phyloP scores from a whole-genome alignment of 306 rosid genomes.

The Malus sieversii region DNA sequence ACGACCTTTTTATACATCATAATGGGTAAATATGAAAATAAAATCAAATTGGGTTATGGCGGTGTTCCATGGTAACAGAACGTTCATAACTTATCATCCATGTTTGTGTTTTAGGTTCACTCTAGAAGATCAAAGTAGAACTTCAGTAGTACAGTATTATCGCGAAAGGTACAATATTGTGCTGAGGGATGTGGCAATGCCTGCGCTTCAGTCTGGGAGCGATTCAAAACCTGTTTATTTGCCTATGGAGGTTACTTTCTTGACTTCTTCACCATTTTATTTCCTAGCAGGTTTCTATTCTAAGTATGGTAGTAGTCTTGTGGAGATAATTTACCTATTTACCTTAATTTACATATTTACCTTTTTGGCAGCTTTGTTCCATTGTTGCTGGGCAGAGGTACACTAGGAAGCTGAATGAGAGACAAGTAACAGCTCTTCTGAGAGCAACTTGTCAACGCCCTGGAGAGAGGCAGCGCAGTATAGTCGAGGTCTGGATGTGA shows the following conservation, averaged over 20 bases:
- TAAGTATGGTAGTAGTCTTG: neutral
- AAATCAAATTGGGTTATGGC: neutral
- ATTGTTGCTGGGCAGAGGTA: conserved; percentile 67
- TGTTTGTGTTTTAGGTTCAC: conserved; percentile 44
- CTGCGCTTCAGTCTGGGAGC: conserved; percentile 74
- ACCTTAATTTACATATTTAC: neutral
- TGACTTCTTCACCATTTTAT: neutral
- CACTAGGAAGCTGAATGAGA: conserved; percentile 44
- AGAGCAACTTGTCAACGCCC: conserved; percentile 79
- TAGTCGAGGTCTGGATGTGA: conserved; percentile 16
- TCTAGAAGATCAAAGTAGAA: conserved; percentile 28
- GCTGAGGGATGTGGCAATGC: conserved; percentile 21
- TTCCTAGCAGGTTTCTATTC: neutral
- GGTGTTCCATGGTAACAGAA: neutral
- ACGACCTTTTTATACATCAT: too few species aligned
- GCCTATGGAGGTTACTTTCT: conserved; percentile 67
- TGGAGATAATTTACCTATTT: neutral
- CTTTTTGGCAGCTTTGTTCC: conserved; percentile 33
- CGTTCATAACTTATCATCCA: neutral
- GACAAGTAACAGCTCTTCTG: conserved; percentile 45
- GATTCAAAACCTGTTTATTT: conserved; percentile 45
- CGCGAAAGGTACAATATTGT: conserved; percentile 29
- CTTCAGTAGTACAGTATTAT: conserved; percentile 40
- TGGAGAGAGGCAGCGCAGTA: neutral
- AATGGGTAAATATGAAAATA: neutral